phyloP scores from a whole-genome alignment of 352 stramenopile genomes.

The Phytophthora agathidicida region DNA sequence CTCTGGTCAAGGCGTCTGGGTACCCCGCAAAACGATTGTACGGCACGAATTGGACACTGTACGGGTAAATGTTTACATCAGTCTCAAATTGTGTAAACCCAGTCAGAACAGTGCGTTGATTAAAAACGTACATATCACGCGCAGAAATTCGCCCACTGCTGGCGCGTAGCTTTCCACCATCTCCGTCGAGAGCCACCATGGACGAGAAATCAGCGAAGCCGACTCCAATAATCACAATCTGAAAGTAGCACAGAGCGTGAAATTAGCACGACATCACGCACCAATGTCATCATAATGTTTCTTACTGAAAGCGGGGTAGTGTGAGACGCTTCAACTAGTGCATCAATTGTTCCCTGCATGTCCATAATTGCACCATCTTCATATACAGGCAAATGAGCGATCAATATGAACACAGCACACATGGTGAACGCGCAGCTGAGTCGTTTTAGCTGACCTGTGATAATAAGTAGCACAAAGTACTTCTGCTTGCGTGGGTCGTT shows the following conservation, averaged over 20 bases:
- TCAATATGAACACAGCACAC: too few relatives aligned
- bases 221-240: constrained; percentile 83
- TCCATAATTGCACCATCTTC: constrained; percentile 89
- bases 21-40: constrained; percentile 59
- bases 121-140: constrained; percentile 62
- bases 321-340: constrained; percentile 63
- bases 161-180: constrained; percentile 55
- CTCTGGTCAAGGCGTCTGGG: constrained; percentile 47
- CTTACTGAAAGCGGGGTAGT: constrained; percentile 55
- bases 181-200: constrained; percentile 71
- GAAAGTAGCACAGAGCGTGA: constrained; percentile 5
- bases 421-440: too few relatives aligned
- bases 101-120: not conserved
- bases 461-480: constrained; percentile 89
- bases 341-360: constrained; percentile 71
- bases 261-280: constrained; percentile 6
- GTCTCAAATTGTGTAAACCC: too few relatives aligned
- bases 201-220: constrained; percentile 71
- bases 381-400: not conserved
- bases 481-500: constrained; percentile 67
- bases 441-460: constrained; percentile 61
- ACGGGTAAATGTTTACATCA: too few relatives aligned
- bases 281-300: too few relatives aligned
- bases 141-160: constrained; percentile 40
- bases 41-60: constrained; percentile 69